phyloP scores from a whole-genome alignment of 352 stramenopile genomes.

The Pythium scleroteichum region DNA sequence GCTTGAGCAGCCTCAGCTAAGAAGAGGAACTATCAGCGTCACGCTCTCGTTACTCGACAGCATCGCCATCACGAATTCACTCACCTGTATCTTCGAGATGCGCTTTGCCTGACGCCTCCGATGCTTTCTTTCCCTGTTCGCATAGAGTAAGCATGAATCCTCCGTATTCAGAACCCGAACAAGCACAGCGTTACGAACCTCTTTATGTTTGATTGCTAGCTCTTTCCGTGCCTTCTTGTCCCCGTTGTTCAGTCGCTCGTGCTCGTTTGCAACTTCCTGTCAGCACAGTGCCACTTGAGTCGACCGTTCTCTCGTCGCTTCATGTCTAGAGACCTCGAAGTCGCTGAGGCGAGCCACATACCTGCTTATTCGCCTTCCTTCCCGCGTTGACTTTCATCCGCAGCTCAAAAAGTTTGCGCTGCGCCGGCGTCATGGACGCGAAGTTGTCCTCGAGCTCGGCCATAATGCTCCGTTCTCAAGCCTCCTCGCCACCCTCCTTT shows the following conservation, averaged over 20 bases:
- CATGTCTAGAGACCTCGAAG: no score
- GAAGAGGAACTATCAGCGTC: neutral
- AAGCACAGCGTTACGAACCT: conserved; percentile 30
- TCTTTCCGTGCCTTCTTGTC: conserved; percentile 68
- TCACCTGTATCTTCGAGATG: conserved; percentile 66
- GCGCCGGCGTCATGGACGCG: conserved; percentile 68
- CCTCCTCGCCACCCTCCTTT: no score
- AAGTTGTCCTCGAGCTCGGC: conserved; percentile 41
- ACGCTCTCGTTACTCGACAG: no score
- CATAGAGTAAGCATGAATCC: neutral
- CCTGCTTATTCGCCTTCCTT: conserved; percentile 79
- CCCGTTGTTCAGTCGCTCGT: conserved; percentile 66
- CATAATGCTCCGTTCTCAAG: conserved; percentile 20
- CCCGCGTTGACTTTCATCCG: conserved; percentile 86
- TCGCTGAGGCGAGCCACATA: conserved; percentile 10
- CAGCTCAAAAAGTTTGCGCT: conserved; percentile 84
- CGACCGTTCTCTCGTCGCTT: no score
- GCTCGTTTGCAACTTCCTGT: conserved; percentile 70
- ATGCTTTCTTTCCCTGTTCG: conserved; percentile 54
- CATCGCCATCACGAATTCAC: no score
- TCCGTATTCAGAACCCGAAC: no score
- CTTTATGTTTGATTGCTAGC: conserved; percentile 50
- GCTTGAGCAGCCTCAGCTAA: conserved; percentile 51
- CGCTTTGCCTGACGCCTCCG: conserved; percentile 40
- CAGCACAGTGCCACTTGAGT: neutral